Base-by-base conservation (phyloP, 1,139 yeast genomes). In the Chernovozyma aurita region DNA sequence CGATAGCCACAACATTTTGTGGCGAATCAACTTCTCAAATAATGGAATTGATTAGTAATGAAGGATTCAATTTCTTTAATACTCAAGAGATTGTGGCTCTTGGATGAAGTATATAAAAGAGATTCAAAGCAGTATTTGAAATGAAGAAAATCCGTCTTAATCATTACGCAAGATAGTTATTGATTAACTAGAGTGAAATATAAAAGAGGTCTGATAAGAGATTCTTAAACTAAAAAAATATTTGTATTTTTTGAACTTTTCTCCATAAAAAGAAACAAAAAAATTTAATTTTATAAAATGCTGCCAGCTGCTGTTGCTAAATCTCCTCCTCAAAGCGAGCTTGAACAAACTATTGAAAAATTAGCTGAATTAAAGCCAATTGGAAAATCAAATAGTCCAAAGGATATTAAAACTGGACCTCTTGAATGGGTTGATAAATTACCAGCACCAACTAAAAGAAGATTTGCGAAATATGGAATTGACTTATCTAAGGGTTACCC, bases 401-500 rank as follows among this genome's bases (percentile, higher is more conserved):
- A 35, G 22, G 18, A 14, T 11, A 20, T 26, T 26, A 22, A 33
- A 20, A 35, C 40, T 8, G 47, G 43, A 9, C 41, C 42, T 16
- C 21, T 32, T 15, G 35, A 31, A 27, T 41, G 42, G 42, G 32
- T 35, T 13, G 31, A 32, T 3, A 33, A 35, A 18, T 13, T 39
- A 6, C 42, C 42, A 3, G 32, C 29, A 12, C 36, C 45, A 22
- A 34, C 57, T 4, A 42, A 46, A 34, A 43, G 41, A 20, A 56
- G 68, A 44, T 61, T 49, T 33, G 60, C 52, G 9, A 60, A 51
- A 42, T 49, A 55, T 38, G 50, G 50, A 3, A 50, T 62, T 40
- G 68, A 62, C 36, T 42, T 61, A n/a, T 50, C 62, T 24, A 46
- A 51, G 16, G 68, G 68, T 0, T 62, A 62, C 44, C 68, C 68